These are phyloP conservation scores for Coprinopsis sp. DNA, from an alignment of 768 basidiomycete species.

Conservation along the genomic window DNA sequence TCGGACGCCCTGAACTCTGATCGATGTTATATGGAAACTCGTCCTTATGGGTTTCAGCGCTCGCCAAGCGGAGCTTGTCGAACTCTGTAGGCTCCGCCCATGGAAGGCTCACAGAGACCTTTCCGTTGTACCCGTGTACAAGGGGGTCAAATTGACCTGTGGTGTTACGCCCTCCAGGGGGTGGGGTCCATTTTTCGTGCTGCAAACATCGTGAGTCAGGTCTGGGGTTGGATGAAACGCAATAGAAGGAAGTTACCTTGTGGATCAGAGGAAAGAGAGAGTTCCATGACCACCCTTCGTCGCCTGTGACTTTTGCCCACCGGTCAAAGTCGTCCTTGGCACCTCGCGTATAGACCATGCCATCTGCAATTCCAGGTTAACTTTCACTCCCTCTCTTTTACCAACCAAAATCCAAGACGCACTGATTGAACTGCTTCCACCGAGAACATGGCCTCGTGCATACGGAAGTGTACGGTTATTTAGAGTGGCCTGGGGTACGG, in stretches of 20 bases:
- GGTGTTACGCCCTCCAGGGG: constrained; percentile 35
- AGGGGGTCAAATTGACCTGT: constrained; percentile 32
- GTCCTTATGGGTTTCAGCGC: constrained; percentile 16
- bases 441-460: constrained; percentile 13
- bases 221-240: constrained; percentile 3
- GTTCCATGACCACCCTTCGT: constrained; percentile 6
- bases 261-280: neutral
- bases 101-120: constrained; percentile 26
- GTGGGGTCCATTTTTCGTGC: constrained; percentile 33
- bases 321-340: constrained; percentile 1
- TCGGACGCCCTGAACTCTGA: constrained; percentile 23
- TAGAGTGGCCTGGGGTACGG: constrained; percentile 15
- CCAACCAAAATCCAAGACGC: neutral
- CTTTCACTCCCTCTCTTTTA: neutral
- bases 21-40: constrained; percentile 25
- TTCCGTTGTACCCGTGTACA: constrained; percentile 32
- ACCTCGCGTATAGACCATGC: constrained; percentile 9
- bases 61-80: constrained; percentile 27
- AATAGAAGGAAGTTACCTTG: constrained; percentile 14
- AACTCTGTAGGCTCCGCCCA: constrained; percentile 25
- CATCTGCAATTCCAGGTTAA: constrained; percentile 3
- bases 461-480: constrained; percentile 8
- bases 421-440: constrained; percentile 17
- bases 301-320: constrained; percentile 7
- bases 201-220: constrained; percentile 8